Percentiles rank a stretch among this genome's conserved stretches.
phyloP scores from a whole-genome alignment of 371 early-diverging fungal genomes.

The Rhizopus microsporus region DNA sequence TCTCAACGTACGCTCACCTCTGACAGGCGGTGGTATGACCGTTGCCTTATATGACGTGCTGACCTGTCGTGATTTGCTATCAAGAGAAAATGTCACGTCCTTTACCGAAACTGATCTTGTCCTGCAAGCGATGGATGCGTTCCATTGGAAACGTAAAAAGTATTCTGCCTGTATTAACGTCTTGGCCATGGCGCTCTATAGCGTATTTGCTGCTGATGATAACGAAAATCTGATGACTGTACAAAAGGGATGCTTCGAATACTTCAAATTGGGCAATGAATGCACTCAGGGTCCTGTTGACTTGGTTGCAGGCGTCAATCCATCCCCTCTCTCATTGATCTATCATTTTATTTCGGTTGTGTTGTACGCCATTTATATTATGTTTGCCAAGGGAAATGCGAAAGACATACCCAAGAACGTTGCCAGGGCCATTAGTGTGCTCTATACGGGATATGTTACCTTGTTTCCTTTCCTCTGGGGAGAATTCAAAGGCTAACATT shows the following conservation, averaged over 20 bases:
- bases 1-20: constrained; percentile 91
- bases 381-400: constrained; percentile 43
- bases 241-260: constrained; percentile 86
- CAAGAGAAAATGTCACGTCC: constrained; percentile 52
- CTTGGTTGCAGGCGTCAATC: constrained; percentile 74
- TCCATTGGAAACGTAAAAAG: constrained; percentile 82
- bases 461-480: constrained; percentile 60
- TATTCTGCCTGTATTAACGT: constrained; percentile 84
- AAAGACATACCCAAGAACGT: constrained; percentile 38
- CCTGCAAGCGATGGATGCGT: constrained; percentile 56
- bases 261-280: constrained; percentile 81
- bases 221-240: constrained; percentile 57
- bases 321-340: constrained; percentile 67
- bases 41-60: constrained; percentile 91
- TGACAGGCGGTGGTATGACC: constrained; percentile 97
- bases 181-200: constrained; percentile 86
- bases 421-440: constrained; percentile 40
- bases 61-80: constrained; percentile 58
- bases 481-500: constrained; percentile 45
- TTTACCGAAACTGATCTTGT: constrained; percentile 54
- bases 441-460: constrained; percentile 58
- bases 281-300: constrained; percentile 84
- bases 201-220: constrained; percentile 71
- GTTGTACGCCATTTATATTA: constrained; percentile 60
- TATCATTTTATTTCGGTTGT: constrained; percentile 89